Conservation (phyloP, 2,329 filamentous ascomycete species). For the Tolypocladium tundrense region DNA sequence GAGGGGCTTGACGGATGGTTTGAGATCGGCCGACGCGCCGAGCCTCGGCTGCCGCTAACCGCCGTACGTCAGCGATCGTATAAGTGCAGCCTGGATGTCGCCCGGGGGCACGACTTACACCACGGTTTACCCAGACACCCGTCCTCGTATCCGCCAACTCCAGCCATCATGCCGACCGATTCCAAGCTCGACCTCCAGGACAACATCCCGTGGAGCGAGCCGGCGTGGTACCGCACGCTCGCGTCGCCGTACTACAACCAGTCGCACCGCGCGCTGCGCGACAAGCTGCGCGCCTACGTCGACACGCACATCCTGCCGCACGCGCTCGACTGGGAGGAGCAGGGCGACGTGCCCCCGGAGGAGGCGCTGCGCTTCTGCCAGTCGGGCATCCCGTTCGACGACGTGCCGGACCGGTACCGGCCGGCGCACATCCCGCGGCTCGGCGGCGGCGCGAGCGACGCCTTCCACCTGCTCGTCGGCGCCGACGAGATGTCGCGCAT, state of each 20-base stretch:
- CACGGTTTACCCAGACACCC: not conserved
- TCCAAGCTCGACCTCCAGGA: conserved; percentile 10
- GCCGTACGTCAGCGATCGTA: not conserved
- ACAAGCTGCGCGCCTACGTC: conserved; percentile 46
- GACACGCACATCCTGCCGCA: conserved; percentile 47
- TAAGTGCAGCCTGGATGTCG: not conserved
- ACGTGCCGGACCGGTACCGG: conserved; percentile 25
- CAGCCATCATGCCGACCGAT: conserved; percentile 1
- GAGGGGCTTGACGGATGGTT: not conserved
- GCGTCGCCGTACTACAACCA: conserved; percentile 50
- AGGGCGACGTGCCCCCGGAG: conserved; percentile 36
- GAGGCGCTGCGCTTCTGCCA: conserved; percentile 26
- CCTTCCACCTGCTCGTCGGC: conserved; percentile 44
- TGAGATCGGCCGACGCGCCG: not conserved
- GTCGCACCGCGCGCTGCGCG: conserved; percentile 48
- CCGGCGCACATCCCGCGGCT: conserved; percentile 16
- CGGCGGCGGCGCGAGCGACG: conserved; percentile 39
- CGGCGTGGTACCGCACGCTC: conserved; percentile 16
- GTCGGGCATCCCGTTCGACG: conserved; percentile 26
- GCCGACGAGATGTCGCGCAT: conserved; percentile 45
- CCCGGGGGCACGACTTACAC: not conserved
- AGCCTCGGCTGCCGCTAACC: not conserved
- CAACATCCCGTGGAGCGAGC: conserved; percentile 14
- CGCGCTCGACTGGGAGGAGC: conserved; percentile 54
- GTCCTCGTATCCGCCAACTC: no score